phyloP scores from a whole-genome alignment of 164 flowering plant species.

The Umbilicus rupestris region DNA sequence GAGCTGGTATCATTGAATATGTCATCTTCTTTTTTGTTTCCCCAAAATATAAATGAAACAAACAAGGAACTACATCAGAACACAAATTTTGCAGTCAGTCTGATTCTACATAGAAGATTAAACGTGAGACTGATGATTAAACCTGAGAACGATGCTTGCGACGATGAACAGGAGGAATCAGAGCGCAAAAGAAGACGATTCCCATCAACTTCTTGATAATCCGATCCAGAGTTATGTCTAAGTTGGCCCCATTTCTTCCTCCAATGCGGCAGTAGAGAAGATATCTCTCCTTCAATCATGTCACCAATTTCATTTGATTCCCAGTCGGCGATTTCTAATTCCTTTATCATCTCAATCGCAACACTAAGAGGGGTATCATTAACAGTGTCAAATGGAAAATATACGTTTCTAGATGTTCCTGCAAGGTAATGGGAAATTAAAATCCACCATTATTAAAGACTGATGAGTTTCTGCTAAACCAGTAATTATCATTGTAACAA shows the following conservation, averaged over 20 bases:
- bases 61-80: background rate
- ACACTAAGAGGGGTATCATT: slow-evolving; percentile 41
- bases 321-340: slow-evolving; percentile 48
- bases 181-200: slow-evolving; percentile 18
- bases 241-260: slow-evolving; percentile 26
- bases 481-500: background rate
- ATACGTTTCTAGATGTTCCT: slow-evolving; percentile 43
- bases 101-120: slow-evolving; percentile 8
- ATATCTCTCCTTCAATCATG: slow-evolving; percentile 50
- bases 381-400: slow-evolving; percentile 48
- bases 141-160: slow-evolving; percentile 31
- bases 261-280: slow-evolving; percentile 39
- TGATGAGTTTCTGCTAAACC: background rate
- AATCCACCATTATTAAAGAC: background rate
- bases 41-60: background rate
- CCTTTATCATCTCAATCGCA: slow-evolving; percentile 59
- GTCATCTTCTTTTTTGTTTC: slow-evolving; percentile 21
- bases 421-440: slow-evolving; percentile 12
- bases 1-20: slow-evolving; percentile 39
- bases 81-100: slow-evolving; percentile 30
- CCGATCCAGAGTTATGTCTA: slow-evolving; percentile 16
- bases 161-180: slow-evolving; percentile 39
- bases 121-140: slow-evolving; percentile 7
- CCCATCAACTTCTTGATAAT: slow-evolving; percentile 25
- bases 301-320: slow-evolving; percentile 42